phyloP scores from a whole-genome alignment of 2,329 filamentous ascomycete genomes.

The Hymenoscyphus linearis region DNA sequence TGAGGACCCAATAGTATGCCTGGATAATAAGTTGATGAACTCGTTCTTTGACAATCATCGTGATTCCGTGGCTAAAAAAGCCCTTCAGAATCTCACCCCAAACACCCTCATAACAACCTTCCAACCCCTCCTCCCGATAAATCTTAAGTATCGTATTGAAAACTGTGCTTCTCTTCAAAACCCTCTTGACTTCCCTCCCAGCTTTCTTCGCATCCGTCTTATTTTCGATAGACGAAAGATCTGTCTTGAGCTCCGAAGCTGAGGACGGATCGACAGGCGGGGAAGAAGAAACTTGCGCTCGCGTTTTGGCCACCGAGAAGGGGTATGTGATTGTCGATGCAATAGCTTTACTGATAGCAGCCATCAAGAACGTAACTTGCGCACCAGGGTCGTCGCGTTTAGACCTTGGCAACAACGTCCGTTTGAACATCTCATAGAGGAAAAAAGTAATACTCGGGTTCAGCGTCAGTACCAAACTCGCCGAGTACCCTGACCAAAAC shows the following conservation, averaged over 20 bases:
- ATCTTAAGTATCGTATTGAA: conserved; percentile 58
- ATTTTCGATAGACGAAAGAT: conserved; percentile 30
- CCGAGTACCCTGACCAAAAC: conserved; percentile 86
- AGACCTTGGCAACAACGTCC: conserved; percentile 48
- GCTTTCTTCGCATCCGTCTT: conserved; percentile 26
- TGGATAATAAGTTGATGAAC: conserved; percentile 69
- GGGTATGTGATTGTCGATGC: conserved; percentile 79
- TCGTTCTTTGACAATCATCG: conserved; percentile 79
- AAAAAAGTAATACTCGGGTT: conserved; percentile 87
- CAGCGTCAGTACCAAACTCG: conserved; percentile 70
- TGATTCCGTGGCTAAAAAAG: conserved; percentile 80
- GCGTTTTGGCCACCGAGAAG: conserved; percentile 77
- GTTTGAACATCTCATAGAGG: conserved; percentile 67
- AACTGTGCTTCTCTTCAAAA: conserved; percentile 43
- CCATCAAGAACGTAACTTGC: conserved; percentile 56
- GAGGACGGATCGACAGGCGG: conserved; percentile 31
- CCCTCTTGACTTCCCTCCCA: conserved; percentile 19
- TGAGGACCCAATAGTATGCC: conserved; percentile 62
- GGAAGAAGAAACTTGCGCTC: conserved; percentile 58
- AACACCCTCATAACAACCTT: conserved; percentile 70
- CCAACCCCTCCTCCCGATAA: conserved; percentile 57
- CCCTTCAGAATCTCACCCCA: conserved; percentile 73
- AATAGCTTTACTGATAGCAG: conserved; percentile 72
- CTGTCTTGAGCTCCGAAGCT: conserved; percentile 27
- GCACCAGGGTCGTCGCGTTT: conserved; percentile 48